Evolutionary conservation across 1,284 basidiomycete genomes (phyloP).

Genomic region (Tilletia setariae): DNA sequence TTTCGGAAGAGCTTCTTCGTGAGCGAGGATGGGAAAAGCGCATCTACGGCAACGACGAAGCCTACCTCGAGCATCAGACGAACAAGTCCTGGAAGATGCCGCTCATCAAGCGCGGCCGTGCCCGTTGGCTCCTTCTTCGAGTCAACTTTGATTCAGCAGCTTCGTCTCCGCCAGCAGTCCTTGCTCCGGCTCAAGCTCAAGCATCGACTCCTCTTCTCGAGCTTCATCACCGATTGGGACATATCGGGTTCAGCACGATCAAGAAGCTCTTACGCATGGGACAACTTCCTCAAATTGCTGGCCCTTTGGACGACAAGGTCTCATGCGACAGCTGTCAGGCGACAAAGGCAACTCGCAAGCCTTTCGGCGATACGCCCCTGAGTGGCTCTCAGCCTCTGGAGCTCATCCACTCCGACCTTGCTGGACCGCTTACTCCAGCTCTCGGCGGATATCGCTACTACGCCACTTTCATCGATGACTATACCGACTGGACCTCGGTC

Average conservation of each 20-base stretch:
- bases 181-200: neutral
- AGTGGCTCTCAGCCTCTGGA: neutral
- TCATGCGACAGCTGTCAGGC: constrained; percentile 1
- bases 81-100: neutral
- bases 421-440: neutral
- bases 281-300: neutral
- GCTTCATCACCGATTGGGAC: neutral
- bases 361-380: neutral
- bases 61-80: neutral
- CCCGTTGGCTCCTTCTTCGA: no score
- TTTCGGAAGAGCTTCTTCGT: no score
- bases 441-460: neutral
- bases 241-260: neutral
- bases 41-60: neutral
- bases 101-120: neutral
- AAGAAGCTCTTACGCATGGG: neutral
- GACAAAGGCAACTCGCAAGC: neutral
- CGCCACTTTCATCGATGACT: neutral
- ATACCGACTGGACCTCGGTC: neutral
- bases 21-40: no score
- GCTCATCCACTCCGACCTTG: neutral
- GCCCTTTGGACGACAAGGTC: neutral
- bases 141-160: no score
- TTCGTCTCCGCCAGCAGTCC: no score
- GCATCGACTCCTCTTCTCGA: neutral